Conservation (phyloP, 371 early-diverging fungal species). For the Mortierella sp. region DNA sequence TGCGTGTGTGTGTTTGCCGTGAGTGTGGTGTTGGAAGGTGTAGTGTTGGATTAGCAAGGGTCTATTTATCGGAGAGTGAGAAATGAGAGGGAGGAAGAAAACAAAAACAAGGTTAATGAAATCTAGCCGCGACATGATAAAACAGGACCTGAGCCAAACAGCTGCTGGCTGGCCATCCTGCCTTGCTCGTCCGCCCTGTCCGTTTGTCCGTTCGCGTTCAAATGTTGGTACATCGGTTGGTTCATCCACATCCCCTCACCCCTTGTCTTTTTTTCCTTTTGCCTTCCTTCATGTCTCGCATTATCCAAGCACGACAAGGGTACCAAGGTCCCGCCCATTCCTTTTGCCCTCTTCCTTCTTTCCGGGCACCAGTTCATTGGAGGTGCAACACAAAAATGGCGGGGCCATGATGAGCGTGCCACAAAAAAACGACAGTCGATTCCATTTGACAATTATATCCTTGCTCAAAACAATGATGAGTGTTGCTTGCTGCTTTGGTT, state of each 20-base stretch:
- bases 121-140: not conserved
- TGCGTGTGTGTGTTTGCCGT: not conserved
- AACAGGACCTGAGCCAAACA: no score
- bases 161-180: not conserved
- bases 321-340: not conserved
- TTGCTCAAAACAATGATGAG: not conserved
- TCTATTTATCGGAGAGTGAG: constrained; percentile 1
- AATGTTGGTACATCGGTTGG: not conserved
- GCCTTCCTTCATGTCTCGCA: not conserved
- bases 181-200: not conserved
- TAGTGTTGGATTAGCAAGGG: not conserved
- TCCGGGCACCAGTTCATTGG: not conserved
- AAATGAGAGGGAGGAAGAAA: constrained; percentile 3
- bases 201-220: not conserved
- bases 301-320: not conserved
- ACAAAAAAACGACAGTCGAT: not conserved
- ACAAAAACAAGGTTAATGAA: constrained; percentile 25
- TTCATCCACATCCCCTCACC: not conserved
- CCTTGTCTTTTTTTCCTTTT: not conserved
- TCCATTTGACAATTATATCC: not conserved
- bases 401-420: not conserved
- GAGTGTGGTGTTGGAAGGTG: not conserved
- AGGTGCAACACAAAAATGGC: not conserved
- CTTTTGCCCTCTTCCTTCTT: not conserved
- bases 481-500: not conserved